Evolutionary conservation across 768 basidiomycete species (phyloP).

Genomic region (Chlorophyllum brunneum): DNA sequence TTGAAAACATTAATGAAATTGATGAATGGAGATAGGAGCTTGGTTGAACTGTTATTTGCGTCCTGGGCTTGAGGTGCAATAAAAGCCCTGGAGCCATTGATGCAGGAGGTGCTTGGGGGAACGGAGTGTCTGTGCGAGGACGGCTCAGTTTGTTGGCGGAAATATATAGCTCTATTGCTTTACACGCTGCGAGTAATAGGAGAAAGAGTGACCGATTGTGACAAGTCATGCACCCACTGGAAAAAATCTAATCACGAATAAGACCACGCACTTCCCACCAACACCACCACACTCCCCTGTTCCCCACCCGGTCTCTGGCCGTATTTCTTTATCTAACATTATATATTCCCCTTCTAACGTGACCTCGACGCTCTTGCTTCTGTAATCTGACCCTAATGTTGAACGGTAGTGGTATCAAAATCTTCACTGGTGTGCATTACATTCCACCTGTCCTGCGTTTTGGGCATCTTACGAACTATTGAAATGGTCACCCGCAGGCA

Average conservation of each 20-base stretch:
- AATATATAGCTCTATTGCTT: no score
- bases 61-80: no score
- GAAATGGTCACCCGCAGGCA: conserved; percentile 48
- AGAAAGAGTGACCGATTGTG: conserved; percentile 15
- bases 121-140: no score
- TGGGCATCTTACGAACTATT: conserved; percentile 8
- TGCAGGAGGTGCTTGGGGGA: no score
- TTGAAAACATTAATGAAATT: not conserved
- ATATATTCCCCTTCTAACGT: not conserved
- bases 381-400: conserved; percentile 32
- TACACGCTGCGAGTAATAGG: no score
- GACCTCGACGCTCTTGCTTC: not conserved
- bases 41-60: not conserved
- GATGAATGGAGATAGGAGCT: conserved; percentile 1
- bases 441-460: conserved; percentile 5
- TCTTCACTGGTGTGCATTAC: conserved; percentile 44
- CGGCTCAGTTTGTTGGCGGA: no score
- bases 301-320: no score
- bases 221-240: conserved; percentile 11
- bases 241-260: conserved; percentile 9
- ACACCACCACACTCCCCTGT: not conserved
- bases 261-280: not conserved
- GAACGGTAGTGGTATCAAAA: conserved; percentile 54
- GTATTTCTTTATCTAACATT: conserved; percentile 10
- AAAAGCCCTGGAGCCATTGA: no score